phyloP scores from a whole-genome alignment of 768 basidiomycete species.

The Mycena polygramma region DNA sequence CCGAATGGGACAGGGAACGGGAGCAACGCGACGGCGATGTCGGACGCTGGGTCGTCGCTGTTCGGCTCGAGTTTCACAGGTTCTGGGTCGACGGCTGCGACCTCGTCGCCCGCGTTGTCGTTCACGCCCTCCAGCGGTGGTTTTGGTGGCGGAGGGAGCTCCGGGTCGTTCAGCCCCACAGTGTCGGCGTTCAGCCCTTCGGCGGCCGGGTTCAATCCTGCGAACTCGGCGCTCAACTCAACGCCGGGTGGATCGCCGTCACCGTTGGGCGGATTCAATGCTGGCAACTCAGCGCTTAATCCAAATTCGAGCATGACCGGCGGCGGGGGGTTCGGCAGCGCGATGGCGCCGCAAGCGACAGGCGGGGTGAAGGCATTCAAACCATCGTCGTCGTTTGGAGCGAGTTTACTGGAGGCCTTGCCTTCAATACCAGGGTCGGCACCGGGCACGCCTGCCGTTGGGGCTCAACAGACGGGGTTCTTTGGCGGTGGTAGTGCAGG shows the following conservation, averaged over 20 bases:
- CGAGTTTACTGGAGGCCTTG: conserved; percentile 77
- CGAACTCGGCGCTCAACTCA: conserved; percentile 33
- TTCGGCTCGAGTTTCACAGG: conserved; percentile 29
- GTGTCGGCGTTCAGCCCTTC: conserved; percentile 11
- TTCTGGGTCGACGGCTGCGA: conserved; percentile 38
- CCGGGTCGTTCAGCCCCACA: conserved; percentile 35
- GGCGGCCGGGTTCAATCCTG: conserved; percentile 6
- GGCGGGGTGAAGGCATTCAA: conserved; percentile 85
- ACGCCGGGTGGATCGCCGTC: conserved; percentile 38
- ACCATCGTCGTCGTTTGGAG: conserved; percentile 85
- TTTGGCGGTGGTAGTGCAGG: conserved; percentile 23
- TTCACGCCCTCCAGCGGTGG: conserved; percentile 19
- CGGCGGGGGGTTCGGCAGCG: conserved; percentile 19
- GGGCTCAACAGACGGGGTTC: conserved; percentile 39
- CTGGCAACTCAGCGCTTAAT: conserved; percentile 39
- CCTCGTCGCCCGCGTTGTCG: conserved; percentile 34
- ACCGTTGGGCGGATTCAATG: background rate
- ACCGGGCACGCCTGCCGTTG: conserved; percentile 59
- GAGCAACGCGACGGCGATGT: conserved; percentile 25
- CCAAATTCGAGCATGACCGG: no score
- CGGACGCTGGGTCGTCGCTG: conserved; percentile 33
- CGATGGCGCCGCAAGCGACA: conserved; percentile 60
- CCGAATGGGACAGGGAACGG: conserved; percentile 7
- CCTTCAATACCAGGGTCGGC: conserved; percentile 79
- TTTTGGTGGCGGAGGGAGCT: conserved; percentile 17